These are phyloP conservation scores for Leccinellum albellum DNA, from an alignment of 768 basidiomycete species.

Conservation along the genomic window DNA sequence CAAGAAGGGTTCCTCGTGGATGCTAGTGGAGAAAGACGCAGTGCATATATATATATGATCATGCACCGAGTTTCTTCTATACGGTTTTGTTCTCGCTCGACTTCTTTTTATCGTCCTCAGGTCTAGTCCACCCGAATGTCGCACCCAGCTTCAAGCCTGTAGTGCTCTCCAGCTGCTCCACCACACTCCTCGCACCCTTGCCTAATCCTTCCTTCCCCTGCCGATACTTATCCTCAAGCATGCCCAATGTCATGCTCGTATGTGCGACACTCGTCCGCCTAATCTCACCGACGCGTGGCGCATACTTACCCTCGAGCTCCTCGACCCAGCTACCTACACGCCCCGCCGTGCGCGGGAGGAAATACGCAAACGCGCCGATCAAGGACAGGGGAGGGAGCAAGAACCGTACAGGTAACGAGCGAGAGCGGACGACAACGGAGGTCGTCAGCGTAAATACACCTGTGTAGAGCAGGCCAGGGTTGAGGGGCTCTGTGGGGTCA, in stretches of 20 bases:
- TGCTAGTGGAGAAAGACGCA: neutral
- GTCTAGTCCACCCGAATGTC: constrained; percentile 44
- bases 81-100: constrained; percentile 11
- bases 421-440: constrained; percentile 80
- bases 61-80: constrained; percentile 10
- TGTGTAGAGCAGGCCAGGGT: constrained; percentile 87
- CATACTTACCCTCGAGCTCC: constrained; percentile 65
- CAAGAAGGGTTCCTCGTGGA: neutral
- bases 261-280: constrained; percentile 65
- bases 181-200: constrained; percentile 41
- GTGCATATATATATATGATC: constrained; percentile 6
- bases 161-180: constrained; percentile 56
- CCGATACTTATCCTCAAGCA: constrained; percentile 48
- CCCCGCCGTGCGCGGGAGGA: constrained; percentile 77
- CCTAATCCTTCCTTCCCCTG: constrained; percentile 44
- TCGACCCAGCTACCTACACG: constrained; percentile 67
- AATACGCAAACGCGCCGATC: constrained; percentile 66
- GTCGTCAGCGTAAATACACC: constrained; percentile 86
- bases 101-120: constrained; percentile 8
- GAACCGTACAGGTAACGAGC: constrained; percentile 63
- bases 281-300: constrained; percentile 64
- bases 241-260: constrained; percentile 54
- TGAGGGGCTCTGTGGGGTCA: constrained; percentile 76
- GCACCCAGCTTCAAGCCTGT: constrained; percentile 75
- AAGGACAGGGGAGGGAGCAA: constrained; percentile 76